Evolutionary conservation across 805 yeast genomes (phyloP), one percentile per base, ranked within the genome.

Genomic region (Wickerhamomyces ciferrii): DNA sequence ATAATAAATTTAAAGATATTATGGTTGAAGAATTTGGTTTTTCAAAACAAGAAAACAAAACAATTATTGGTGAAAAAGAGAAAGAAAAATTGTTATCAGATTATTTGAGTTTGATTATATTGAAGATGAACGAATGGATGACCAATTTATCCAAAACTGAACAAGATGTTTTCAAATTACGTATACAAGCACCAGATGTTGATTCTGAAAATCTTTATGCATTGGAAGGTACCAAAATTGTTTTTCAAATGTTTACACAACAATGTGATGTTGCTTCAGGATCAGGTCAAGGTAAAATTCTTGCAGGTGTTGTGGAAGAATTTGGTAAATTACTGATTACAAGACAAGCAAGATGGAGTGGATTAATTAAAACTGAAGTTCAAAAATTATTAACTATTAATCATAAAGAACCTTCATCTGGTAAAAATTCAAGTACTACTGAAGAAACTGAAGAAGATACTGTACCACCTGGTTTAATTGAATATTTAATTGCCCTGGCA

Each of bases 181-280:
- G 97, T 61, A 69, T 72, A 15, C 72, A 74, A 8, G 90, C 96
- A 8, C 97, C 97, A 8, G 88, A 82, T 46, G 60, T 68, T 5
- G 89, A 84, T 59, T 74, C 80, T 5, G 88, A 87, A 47, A 78
- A 80, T 14, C 69, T 77, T 15, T 72, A 72, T 43, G 88, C 83
- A 23, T 67, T 89, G 46, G 88, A 88, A 46, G 94, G 89, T 46
- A 85, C 89, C 44, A 84, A 81, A 49, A 83, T 85, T 5, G 83
- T 90, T 25, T 82, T 87, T 61, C 80, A 86, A 50, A 84, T 89
- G 83, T 79, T 89, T 48, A 82, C 84, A n/a, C 96, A 89, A 59
- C 96, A 90, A 62, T 83, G 88, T 15, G 95, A 86, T 50, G 91
- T 86, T 7, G 94, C 96, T 0, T 87, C 90, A 0, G 91, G 84